Conservation (phyloP, 202 grass and related monocot species). For the Panicum hallii region DNA sequence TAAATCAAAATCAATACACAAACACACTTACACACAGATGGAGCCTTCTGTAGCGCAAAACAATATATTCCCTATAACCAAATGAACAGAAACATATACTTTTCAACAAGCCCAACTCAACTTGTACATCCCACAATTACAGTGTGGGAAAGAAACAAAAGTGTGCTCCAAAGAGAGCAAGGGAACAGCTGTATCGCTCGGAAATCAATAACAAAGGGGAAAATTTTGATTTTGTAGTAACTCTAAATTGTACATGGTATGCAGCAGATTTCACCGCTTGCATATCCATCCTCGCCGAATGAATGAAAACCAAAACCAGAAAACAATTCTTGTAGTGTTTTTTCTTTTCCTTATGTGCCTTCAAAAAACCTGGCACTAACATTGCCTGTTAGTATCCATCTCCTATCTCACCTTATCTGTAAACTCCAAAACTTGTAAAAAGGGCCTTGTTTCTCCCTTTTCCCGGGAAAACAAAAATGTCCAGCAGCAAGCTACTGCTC, state of each 20-base stretch:
- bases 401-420: constrained; percentile 23
- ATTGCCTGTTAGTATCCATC: constrained; percentile 32
- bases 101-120: not conserved
- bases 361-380: constrained; percentile 48
- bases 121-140: constrained; percentile 19
- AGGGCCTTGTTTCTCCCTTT: not conserved
- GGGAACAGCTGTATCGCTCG: constrained; percentile 37
- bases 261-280: constrained; percentile 39
- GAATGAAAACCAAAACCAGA: constrained; percentile 36
- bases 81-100: not conserved
- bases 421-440: constrained; percentile 34
- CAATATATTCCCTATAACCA: not conserved
- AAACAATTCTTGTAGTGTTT: not conserved
- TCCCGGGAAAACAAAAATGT: not conserved
- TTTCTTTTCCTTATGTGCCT: constrained; percentile 42
- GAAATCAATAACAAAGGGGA: not conserved
- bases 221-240: constrained; percentile 8
- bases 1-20: not conserved
- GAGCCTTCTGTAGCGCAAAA: not conserved
- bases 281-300: constrained; percentile 32
- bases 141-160: not conserved
- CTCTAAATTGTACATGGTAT: constrained; percentile 55
- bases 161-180: not conserved
- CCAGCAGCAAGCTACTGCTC: not conserved
- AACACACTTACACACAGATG: not conserved